Base-by-base conservation (phyloP, 257 asterid species). In the Solanum medicagineum region DNA sequence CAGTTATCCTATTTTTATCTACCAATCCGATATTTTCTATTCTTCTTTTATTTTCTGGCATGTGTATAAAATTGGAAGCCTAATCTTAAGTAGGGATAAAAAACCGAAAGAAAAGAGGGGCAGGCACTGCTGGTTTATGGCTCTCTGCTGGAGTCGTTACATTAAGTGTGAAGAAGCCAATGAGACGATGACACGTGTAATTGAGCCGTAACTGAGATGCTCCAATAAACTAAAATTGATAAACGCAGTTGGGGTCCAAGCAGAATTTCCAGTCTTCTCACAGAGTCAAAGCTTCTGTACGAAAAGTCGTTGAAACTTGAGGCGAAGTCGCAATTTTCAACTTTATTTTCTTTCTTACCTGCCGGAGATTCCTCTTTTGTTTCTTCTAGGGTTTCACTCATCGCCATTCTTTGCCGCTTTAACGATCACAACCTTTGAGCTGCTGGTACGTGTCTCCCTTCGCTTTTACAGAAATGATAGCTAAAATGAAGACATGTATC, bases 241-340 rank as follows among this genome's bases (percentile, higher is more conserved):
- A 88, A 87, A 84, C 84, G 63, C 53, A 68, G 70, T 90, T 90
- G 93, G 91, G 88, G 91, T 92, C 97, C 83, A 68, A 71, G 82
- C 81, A 68, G 86, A 79, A 77, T 29, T 85, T 59, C 47, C 49
- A 53, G 65, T 26, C 19, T 32, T 1, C 9, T 1, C 20, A 66
- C 47, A 15, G 81, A 49, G 82, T 77, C 63, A 77, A 77, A 51
- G 65, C 6, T 77, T 51, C 10, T 77, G 63, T 77, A 49, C 26
- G 62, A 24, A 51, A 77, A 51, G 82, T 77, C 62, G 9, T 77
- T 77, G 82, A 77, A 77, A 77, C 22, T 77, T 77, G 82, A 51
- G 82, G 63, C 8, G 19, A 49, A 14, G 24, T 26, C 15, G 10
- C 57, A 73, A 2, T 73, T 44, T 44, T 24, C 63, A 51, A 77